Percentiles rank a stretch among this genome's conserved stretches.
phyloP scores from a whole-genome alignment of 345 rosid species.

The Aegle marmelos region DNA sequence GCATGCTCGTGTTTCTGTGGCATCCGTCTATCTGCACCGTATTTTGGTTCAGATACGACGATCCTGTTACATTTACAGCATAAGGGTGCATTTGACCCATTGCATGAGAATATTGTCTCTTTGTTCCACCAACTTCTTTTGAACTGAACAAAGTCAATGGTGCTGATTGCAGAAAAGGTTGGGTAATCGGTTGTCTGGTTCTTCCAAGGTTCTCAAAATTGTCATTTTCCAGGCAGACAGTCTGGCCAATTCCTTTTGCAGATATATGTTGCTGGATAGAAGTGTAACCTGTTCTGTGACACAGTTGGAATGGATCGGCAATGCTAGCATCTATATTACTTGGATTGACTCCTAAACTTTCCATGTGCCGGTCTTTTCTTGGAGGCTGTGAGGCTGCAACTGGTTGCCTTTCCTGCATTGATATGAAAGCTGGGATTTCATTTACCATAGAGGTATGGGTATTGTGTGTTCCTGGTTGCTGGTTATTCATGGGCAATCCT shows the following conservation, averaged over 20 bases:
- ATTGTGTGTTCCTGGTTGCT: slow-evolving; percentile 28
- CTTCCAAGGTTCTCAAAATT: slow-evolving; percentile 22
- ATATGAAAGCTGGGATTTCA: slow-evolving; percentile 18
- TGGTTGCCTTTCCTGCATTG: slow-evolving; percentile 16
- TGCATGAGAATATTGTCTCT: slow-evolving; percentile 38
- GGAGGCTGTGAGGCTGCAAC: background rate
- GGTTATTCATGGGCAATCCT: slow-evolving; percentile 21
- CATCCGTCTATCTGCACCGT: slow-evolving; percentile 18
- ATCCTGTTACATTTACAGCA: slow-evolving; percentile 19
- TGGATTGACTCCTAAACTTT: slow-evolving; percentile 14
- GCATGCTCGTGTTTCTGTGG: slow-evolving; percentile 23
- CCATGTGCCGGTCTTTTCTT: slow-evolving; percentile 13
- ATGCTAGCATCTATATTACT: slow-evolving; percentile 1
- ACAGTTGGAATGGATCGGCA: background rate
- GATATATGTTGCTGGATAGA: slow-evolving; percentile 7
- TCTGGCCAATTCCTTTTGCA: slow-evolving; percentile 24
- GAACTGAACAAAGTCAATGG: slow-evolving; percentile 20
- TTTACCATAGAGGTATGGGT: slow-evolving; percentile 23
- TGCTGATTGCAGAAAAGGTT: slow-evolving; percentile 24
- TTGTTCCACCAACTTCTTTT: slow-evolving; percentile 38
- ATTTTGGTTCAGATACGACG: slow-evolving; percentile 25
- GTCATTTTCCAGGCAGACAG: slow-evolving; percentile 23
- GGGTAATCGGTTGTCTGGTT: slow-evolving; percentile 26
- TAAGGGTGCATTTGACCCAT: slow-evolving; percentile 28
- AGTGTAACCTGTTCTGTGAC: slow-evolving; percentile 1